Evolutionary conservation across 768 basidiomycete genomes (phyloP), one percentile per base, ranked within the genome.

Genomic region (Suillus bovinus): DNA sequence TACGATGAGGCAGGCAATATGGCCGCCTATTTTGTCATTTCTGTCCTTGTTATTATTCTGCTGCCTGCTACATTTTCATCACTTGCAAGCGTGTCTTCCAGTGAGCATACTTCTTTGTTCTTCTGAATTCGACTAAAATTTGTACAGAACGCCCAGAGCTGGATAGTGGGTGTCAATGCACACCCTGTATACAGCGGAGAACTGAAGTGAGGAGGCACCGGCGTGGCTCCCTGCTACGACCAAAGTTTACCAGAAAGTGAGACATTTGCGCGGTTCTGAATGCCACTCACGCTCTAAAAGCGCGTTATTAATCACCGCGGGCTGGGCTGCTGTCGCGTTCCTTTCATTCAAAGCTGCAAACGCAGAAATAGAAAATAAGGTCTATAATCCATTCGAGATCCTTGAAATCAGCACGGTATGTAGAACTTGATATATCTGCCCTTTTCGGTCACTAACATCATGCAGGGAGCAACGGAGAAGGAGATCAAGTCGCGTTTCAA

Each of bases 401-500:
- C 81, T 99, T 29, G 95, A 91, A 20, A 85, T 98, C 61, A 76
- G 76, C 5, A 70, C 81, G 14, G 93, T 93, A 44, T 33, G 67
- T 64, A 87, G 50, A 22, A 59, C 64, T 27, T 7, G 24, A n/a
- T 44, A 2, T 14, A n/a, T 41, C 24, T 44, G 39, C 17, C 36
- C 33, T 31, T 27, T 42, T 47, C 22, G 24, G 49, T 53, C 61
- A 67, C 42, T 27, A 53, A 52, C 38, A 10, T 47, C 20, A 66
- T 34, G 1, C 68, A 94, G 90, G 84, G 84, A 29, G 72, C 82
- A 3, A 78, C 87, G 3, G 90, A 96, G 70, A 95, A 96, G 75
- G 92, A 94, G 44, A 96, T 99, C 76, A 99, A 98, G 77, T 89
- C 92, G 3, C 91, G 94, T 73, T 99, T 88, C 82, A 96, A 96